phyloP scores from a whole-genome alignment of 2,329 filamentous ascomycete genomes.

The Tolypocladium tundrense region DNA sequence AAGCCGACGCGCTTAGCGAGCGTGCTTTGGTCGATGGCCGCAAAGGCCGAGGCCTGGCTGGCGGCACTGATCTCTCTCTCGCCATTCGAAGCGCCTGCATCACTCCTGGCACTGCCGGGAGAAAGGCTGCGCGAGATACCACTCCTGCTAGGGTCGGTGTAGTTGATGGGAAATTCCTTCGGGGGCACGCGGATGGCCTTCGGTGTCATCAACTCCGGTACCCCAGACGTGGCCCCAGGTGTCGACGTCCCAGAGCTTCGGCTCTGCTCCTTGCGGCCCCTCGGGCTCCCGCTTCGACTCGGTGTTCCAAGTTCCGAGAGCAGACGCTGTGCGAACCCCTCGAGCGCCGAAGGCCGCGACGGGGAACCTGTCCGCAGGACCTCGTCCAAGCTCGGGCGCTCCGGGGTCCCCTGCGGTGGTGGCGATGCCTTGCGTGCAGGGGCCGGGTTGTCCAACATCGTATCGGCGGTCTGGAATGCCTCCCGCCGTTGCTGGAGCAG shows the following conservation, averaged over 20 bases:
- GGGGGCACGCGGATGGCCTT: conserved; percentile 26
- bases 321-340: conserved; percentile 53
- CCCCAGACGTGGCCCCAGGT: conserved; percentile 10
- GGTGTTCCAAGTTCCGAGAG: conserved; percentile 49
- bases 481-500: conserved; percentile 56
- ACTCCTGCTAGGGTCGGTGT: conserved; percentile 22
- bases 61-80: conserved; percentile 24
- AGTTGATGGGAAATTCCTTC: conserved; percentile 30
- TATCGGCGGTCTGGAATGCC: conserved; percentile 51
- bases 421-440: conserved; percentile 18
- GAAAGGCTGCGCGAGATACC: conserved; percentile 29
- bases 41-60: conserved; percentile 49
- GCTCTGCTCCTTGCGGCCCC: conserved; percentile 36
- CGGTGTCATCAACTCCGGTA: conserved; percentile 13
- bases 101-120: conserved; percentile 21
- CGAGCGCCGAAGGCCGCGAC: conserved; percentile 42
- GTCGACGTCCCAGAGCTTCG: conserved; percentile 21
- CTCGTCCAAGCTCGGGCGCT: conserved; percentile 34
- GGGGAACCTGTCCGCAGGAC: conserved; percentile 38
- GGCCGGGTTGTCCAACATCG: conserved; percentile 27
- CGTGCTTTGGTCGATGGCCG: conserved; percentile 54
- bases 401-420: conserved; percentile 22
- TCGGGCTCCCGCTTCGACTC: conserved; percentile 37
- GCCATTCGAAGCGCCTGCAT: conserved; percentile 15
- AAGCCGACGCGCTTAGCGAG: conserved; percentile 44